These are phyloP conservation scores for Fusarium udum DNA, from an alignment of 2,329 filamentous ascomycete genomes.

Conservation along the genomic window DNA sequence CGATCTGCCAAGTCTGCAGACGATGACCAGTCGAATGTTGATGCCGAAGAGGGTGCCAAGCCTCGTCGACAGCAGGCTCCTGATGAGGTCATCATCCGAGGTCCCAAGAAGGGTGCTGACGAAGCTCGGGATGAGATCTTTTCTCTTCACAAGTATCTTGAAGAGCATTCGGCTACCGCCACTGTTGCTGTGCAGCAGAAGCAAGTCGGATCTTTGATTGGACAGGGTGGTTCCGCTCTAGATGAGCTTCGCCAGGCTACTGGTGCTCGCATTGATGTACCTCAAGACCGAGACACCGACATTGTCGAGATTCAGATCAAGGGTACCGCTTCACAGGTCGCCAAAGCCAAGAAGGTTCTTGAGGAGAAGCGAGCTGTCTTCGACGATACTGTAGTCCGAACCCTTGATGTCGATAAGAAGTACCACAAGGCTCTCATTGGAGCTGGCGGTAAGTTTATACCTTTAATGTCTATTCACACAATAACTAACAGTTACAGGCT, in stretches of 20 bases:
- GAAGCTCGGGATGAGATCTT: constrained; percentile 91
- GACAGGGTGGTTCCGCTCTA: constrained; percentile 88
- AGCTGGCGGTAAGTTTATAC: constrained; percentile 74
- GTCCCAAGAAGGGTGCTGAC: constrained; percentile 92
- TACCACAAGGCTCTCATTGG: constrained; percentile 92
- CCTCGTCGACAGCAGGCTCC: constrained; percentile 76
- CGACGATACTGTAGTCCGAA: constrained; percentile 86
- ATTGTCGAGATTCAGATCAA: constrained; percentile 89
- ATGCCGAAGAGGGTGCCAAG: constrained; percentile 75
- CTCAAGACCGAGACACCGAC: constrained; percentile 77
- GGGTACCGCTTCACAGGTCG: constrained; percentile 90
- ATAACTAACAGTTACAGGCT: constrained; percentile 64
- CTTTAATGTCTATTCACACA: background rate
- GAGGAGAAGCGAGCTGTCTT: constrained; percentile 88
- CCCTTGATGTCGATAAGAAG: constrained; percentile 92
- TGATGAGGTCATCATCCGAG: constrained; percentile 91
- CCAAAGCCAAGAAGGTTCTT: constrained; percentile 89
- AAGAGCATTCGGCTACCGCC: constrained; percentile 84
- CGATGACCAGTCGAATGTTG: constrained; percentile 76
- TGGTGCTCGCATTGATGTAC: constrained; percentile 91
- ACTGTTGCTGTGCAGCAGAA: constrained; percentile 87
- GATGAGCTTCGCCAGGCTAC: constrained; percentile 87
- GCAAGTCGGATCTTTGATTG: constrained; percentile 93
- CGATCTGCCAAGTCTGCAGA: constrained; percentile 66
- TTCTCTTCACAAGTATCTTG: constrained; percentile 86